phyloP scores from a whole-genome alignment of 2,329 filamentous ascomycete species.

The Claviceps purpurea region DNA sequence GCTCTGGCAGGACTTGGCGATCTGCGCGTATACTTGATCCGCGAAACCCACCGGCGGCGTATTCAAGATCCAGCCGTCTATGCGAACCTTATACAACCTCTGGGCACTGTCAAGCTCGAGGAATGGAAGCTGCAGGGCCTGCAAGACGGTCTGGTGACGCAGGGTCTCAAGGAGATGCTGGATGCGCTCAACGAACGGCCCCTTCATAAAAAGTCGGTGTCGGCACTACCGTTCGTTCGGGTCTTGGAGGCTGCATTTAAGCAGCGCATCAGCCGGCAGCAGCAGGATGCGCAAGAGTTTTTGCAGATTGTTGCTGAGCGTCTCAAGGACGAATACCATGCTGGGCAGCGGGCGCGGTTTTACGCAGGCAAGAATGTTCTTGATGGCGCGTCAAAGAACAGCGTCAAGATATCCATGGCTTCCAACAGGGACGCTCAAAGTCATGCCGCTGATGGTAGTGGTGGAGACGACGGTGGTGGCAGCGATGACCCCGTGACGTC shows the following conservation, averaged over 20 bases:
- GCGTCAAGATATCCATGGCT: neutral
- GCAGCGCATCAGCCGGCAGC: constrained; percentile 81
- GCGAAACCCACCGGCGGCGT: constrained; percentile 72
- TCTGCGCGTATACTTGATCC: constrained; percentile 79
- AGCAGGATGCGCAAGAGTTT: constrained; percentile 97
- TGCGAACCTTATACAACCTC: constrained; percentile 41
- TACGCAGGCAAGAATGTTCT: constrained; percentile 30
- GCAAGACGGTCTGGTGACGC: constrained; percentile 72
- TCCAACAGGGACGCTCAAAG: constrained; percentile 5
- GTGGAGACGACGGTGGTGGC: constrained; percentile 10
- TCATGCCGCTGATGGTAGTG: constrained; percentile 7
- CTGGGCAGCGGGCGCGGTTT: constrained; percentile 59
- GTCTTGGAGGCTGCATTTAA: constrained; percentile 76
- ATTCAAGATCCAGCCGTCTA: constrained; percentile 72
- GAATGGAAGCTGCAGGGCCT: constrained; percentile 53
- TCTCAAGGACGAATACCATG: constrained; percentile 87
- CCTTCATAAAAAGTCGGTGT: constrained; percentile 87
- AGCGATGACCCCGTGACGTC: constrained; percentile 9
- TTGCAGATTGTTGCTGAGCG: constrained; percentile 87
- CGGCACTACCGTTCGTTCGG: constrained; percentile 69
- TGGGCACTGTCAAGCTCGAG: constrained; percentile 27
- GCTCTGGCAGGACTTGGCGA: constrained; percentile 82
- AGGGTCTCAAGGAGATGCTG: constrained; percentile 81
- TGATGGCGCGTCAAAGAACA: constrained; percentile 5
- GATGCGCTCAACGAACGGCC: constrained; percentile 88